These are phyloP conservation scores for Arxiozyma heterogenica DNA, from an alignment of 1,139 yeast genomes.

Conservation along the genomic window DNA sequence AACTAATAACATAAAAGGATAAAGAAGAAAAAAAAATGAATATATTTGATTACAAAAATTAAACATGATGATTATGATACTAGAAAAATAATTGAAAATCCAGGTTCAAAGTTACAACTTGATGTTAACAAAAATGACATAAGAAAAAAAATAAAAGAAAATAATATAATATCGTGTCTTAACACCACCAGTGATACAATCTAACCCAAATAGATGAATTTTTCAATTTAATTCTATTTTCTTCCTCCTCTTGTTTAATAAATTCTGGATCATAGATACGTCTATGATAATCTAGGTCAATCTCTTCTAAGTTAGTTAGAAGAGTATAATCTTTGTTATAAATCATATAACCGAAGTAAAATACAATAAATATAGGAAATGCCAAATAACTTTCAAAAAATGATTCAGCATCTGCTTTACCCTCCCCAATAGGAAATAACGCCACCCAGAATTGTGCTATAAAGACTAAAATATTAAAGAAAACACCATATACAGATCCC, in stretches of 20 bases:
- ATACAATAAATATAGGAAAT: slow-evolving; percentile 41
- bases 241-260: slow-evolving; percentile 42
- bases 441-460: slow-evolving; percentile 81
- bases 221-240: slow-evolving; percentile 36
- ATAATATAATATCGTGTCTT: slow-evolving; percentile 7
- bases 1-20: not conserved
- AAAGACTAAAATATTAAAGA: slow-evolving; percentile 54
- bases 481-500: slow-evolving; percentile 62
- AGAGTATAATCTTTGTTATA: slow-evolving; percentile 40
- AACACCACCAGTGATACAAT: slow-evolving; percentile 43
- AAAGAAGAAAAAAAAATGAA: not conserved
- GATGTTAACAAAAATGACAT: not conserved
- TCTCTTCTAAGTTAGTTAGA: slow-evolving; percentile 36
- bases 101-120: too few relatives aligned
- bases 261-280: slow-evolving; percentile 47
- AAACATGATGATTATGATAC: too few relatives aligned
- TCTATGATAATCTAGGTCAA: slow-evolving; percentile 49
- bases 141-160: not conserved
- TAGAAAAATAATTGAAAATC: too few relatives aligned
- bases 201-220: slow-evolving; percentile 33
- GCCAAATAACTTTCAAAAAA: slow-evolving; percentile 52
- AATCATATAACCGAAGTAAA: slow-evolving; percentile 44
- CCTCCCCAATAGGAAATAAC: slow-evolving; percentile 47
- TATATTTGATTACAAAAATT: too few relatives aligned
- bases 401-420: slow-evolving; percentile 37